Conservation (phyloP, 192 early-diverging fungal genomes). For the Gamsiella multidivaricata region DNA sequence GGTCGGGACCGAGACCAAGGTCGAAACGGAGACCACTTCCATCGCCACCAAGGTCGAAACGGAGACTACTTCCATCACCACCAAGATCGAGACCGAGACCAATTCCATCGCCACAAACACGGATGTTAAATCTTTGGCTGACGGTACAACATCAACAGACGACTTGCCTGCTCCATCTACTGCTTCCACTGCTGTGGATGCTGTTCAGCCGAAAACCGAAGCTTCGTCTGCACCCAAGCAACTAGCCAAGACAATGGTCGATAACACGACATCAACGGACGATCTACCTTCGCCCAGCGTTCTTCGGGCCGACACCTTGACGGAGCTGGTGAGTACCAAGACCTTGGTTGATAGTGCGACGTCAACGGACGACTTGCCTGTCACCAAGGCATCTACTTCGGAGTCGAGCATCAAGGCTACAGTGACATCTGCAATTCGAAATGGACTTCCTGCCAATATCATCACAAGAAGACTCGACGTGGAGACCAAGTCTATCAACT, state of each 20-base stretch:
- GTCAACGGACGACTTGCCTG: neutral
- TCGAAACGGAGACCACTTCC: neutral
- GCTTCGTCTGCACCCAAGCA: too few relatives aligned
- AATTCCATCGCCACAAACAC: slow-evolving; percentile 21
- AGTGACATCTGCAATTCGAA: neutral
- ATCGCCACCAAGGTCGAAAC: too few relatives aligned
- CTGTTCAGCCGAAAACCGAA: neutral
- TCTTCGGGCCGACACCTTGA: too few relatives aligned
- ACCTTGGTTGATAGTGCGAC: neutral
- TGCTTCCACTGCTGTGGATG: neutral
- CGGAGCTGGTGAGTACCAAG: slow-evolving; percentile 9
- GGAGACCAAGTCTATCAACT: neutral
- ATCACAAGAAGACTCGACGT: slow-evolving; percentile 6
- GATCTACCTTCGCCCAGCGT: too few relatives aligned
- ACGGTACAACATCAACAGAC: slow-evolving; percentile 2
- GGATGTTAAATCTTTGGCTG: neutral
- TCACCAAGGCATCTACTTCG: neutral
- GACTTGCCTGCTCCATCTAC: neutral
- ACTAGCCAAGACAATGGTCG: neutral
- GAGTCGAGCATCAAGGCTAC: neutral
- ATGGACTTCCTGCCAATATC: slow-evolving; percentile 10
- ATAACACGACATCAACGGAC: slow-evolving; percentile 7
- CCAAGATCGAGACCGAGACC: slow-evolving; percentile 2
- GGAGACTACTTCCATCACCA: neutral
- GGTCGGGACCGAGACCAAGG: neutral